Conservation (phyloP, 805 yeast genomes). For the Saturnispora kantuleensis region DNA sequence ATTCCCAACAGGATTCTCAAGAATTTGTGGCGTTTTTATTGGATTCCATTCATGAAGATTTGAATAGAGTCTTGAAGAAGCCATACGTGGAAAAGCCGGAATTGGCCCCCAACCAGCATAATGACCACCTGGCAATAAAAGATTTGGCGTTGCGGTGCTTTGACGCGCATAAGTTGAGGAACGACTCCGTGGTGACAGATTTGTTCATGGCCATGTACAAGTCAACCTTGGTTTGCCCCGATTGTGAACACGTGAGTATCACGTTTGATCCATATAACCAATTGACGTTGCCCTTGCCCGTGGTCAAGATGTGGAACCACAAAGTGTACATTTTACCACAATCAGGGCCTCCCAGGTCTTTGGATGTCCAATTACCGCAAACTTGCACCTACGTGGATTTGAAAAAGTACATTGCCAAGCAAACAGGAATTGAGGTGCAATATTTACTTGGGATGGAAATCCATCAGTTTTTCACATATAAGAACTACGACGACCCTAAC, state of each 20-base stretch:
- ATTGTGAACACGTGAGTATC: constrained; percentile 65
- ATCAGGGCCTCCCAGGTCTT: constrained; percentile 34
- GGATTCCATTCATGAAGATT: constrained; percentile 87
- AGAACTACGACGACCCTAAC: constrained; percentile 47
- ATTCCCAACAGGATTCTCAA: constrained; percentile 87
- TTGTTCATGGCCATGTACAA: constrained; percentile 85
- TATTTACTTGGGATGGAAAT: constrained; percentile 48
- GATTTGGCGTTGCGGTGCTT: constrained; percentile 67
- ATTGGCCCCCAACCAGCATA: constrained; percentile 48
- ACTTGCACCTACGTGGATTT: constrained; percentile 56
- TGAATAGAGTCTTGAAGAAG: constrained; percentile 71
- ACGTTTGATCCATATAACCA: constrained; percentile 94
- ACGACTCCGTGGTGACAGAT: constrained; percentile 78
- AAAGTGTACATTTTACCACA: constrained; percentile 55
- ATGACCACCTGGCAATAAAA: constrained; percentile 42
- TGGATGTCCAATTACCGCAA: constrained; percentile 68
- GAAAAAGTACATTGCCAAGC: constrained; percentile 47
- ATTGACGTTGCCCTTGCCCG: constrained; percentile 81
- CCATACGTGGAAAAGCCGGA: constrained; percentile 90
- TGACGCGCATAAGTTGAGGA: constrained; percentile 68
- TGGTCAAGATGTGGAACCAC: constrained; percentile 61
- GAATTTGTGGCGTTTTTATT: constrained; percentile 81
- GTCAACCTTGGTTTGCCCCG: constrained; percentile 84
- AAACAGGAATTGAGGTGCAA: constrained; percentile 28
- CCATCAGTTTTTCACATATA: constrained; percentile 59